A percentile compares a stretch with the other conserved stretches of the same genome.
Conservation (phyloP, 768 basidiomycete genomes). For the Suillus subaureus region DNA sequence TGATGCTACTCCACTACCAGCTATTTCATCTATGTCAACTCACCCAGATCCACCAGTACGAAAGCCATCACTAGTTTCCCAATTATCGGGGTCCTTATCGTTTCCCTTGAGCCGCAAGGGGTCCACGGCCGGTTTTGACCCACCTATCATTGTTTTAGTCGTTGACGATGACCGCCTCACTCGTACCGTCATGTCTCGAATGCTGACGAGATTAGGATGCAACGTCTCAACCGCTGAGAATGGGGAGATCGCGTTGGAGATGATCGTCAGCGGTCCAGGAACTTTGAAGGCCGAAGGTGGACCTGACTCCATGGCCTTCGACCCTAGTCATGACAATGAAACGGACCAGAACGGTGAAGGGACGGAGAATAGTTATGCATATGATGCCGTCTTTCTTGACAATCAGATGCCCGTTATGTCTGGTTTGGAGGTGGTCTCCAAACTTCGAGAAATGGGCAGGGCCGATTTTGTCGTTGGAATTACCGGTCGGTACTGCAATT, state of each 20-base stretch:
- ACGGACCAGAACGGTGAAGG: not conserved
- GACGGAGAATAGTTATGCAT: constrained; percentile 18
- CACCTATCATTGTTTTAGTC: constrained; percentile 67
- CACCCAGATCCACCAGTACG: constrained; percentile 4
- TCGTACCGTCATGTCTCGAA: constrained; percentile 76
- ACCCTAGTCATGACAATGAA: not conserved
- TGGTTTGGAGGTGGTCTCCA: constrained; percentile 67
- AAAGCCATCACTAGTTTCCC: constrained; percentile 3
- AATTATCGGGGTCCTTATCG: constrained; percentile 8
- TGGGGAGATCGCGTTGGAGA: constrained; percentile 73
- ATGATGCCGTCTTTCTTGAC: constrained; percentile 55
- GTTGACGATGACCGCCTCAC: constrained; percentile 86
- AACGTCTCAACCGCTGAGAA: constrained; percentile 82
- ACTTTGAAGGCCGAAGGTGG: constrained; percentile 6
- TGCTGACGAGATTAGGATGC: constrained; percentile 80
- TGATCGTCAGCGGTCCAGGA: constrained; percentile 52
- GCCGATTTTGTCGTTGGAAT: constrained; percentile 83
- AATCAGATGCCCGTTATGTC: constrained; percentile 88
- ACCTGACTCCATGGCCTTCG: constrained; percentile 16
- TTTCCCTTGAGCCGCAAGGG: constrained; percentile 17
- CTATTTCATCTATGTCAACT: constrained; percentile 11
- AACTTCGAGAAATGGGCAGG: constrained; percentile 65
- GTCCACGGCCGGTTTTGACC: constrained; percentile 39
- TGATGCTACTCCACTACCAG: not conserved
- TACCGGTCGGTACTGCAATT: constrained; percentile 49